Evolutionary conservation across 148 eudicot genomes (phyloP).

Genomic region (Simmondsia chinensis): DNA sequence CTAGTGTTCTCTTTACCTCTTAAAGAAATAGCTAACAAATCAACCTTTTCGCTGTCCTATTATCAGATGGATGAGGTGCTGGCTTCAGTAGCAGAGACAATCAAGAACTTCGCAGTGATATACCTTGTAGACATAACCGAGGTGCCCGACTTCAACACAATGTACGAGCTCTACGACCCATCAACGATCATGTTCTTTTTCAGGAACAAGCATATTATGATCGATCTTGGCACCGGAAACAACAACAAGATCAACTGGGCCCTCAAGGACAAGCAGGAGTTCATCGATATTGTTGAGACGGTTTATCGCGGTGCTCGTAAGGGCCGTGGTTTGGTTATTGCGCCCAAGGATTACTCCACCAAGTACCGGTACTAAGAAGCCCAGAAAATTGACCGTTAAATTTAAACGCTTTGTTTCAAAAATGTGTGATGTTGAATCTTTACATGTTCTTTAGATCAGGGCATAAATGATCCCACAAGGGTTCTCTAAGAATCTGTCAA

Average conservation of each 20-base stretch:
- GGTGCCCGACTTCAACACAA: conserved; percentile 33
- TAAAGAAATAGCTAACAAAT: too few relatives aligned
- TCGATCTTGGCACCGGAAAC: conserved; percentile 32
- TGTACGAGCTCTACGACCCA: conserved; percentile 31
- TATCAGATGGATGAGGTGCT: conserved; percentile 33
- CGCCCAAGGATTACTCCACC: conserved; percentile 37
- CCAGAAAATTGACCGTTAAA: too few relatives aligned
- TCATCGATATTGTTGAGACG: conserved; percentile 28
- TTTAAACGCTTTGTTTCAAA: too few relatives aligned
- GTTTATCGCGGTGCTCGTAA: conserved; percentile 39
- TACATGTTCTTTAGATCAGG: too few relatives aligned
- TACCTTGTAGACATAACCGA: conserved; percentile 30
- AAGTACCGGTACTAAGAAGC: conserved; percentile 31
- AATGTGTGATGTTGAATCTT: too few relatives aligned
- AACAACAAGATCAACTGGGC: conserved; percentile 35
- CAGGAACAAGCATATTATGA: conserved; percentile 33
- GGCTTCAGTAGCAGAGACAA: conserved; percentile 25
- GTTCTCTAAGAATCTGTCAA: too few relatives aligned
- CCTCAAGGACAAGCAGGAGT: conserved; percentile 30
- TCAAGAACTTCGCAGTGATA: conserved; percentile 27
- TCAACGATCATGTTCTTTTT: conserved; percentile 29
- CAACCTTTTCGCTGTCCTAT: too few relatives aligned
- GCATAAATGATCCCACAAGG: too few relatives aligned
- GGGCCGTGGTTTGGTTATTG: conserved; percentile 42
- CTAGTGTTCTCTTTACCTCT: too few relatives aligned